Evolutionary conservation across 2,329 filamentous ascomycete species (phyloP).

Genomic region (Thermothelomyces thermophilus): DNA sequence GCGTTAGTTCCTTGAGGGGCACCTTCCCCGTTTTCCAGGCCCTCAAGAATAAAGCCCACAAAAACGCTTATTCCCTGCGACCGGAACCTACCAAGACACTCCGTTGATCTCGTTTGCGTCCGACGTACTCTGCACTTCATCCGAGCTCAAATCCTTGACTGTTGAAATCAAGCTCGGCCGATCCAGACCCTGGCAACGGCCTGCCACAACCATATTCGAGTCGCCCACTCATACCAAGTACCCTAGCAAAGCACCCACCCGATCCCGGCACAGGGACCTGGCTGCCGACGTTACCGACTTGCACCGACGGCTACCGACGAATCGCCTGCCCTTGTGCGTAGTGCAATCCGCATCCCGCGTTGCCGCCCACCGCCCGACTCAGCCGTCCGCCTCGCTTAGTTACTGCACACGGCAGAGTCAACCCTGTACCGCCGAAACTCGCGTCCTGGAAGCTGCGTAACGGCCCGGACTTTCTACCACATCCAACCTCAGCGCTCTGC

Average conservation of each 20-base stretch:
- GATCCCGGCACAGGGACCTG: not conserved
- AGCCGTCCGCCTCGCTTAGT: not conserved
- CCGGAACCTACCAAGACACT: no score
- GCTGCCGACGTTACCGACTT: conserved; percentile 14
- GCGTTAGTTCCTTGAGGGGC: conserved; percentile 4
- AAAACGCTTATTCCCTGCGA: not conserved
- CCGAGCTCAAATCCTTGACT: not conserved
- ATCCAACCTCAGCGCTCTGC: not conserved
- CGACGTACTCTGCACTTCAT: not conserved
- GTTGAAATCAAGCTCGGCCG: not conserved
- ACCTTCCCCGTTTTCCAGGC: not conserved
- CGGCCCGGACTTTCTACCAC: not conserved
- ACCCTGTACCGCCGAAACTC: not conserved
- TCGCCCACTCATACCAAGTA: no score
- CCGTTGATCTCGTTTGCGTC: no score
- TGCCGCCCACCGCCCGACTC: conserved; percentile 3
- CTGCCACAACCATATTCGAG: no score
- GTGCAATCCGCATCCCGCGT: conserved; percentile 2
- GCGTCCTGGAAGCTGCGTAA: not conserved
- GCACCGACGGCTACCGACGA: conserved; percentile 7
- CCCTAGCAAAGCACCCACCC: not conserved
- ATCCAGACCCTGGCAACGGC: no score
- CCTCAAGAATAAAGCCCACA: conserved; percentile 12
- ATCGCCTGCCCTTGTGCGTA: conserved; percentile 1
- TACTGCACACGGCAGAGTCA: not conserved